Evolutionary conservation across 306 rosid genomes (phyloP).

Genomic region (Gleditsia sinensis): DNA sequence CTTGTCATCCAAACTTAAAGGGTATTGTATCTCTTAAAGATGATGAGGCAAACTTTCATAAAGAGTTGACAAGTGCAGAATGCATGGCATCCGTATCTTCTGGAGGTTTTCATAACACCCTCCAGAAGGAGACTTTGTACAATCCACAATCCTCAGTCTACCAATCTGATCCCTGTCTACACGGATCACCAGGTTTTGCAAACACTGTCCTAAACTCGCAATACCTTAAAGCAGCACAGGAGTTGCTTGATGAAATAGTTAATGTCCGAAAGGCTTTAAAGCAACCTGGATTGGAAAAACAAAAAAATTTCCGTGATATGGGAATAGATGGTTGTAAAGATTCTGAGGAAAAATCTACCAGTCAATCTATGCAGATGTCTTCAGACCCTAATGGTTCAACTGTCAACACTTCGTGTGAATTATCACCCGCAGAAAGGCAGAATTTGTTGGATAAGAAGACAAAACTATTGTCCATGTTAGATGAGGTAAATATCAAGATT

Average conservation of each 20-base stretch:
- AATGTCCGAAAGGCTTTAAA: conserved; percentile 72
- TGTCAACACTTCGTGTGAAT: conserved; percentile 50
- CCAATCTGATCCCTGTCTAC: conserved; percentile 40
- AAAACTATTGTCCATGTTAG: conserved; percentile 77
- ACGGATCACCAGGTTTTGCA: conserved; percentile 40
- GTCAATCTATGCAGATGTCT: conserved; percentile 49
- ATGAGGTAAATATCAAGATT: conserved; percentile 61
- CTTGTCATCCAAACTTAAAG: conserved; percentile 40
- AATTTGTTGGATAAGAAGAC: conserved; percentile 71
- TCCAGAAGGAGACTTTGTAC: conserved; percentile 56
- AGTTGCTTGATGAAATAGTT: conserved; percentile 82
- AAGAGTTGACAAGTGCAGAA: conserved; percentile 53
- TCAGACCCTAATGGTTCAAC: conserved; percentile 51
- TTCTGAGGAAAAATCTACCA: conserved; percentile 52
- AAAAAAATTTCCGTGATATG: conserved; percentile 41
- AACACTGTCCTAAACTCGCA: conserved; percentile 46
- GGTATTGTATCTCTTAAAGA: conserved; percentile 39
- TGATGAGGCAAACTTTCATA: conserved; percentile 44
- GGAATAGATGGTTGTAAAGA: conserved; percentile 61
- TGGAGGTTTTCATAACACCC: conserved; percentile 36
- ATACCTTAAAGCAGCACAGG: conserved; percentile 76
- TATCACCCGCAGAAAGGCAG: conserved; percentile 69
- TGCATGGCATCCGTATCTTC: conserved; percentile 50
- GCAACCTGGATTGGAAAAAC: conserved; percentile 57
- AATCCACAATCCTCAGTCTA: conserved; percentile 42